phyloP scores from a whole-genome alignment of 2,329 filamentous ascomycete species.

The Xylaria sp. region DNA sequence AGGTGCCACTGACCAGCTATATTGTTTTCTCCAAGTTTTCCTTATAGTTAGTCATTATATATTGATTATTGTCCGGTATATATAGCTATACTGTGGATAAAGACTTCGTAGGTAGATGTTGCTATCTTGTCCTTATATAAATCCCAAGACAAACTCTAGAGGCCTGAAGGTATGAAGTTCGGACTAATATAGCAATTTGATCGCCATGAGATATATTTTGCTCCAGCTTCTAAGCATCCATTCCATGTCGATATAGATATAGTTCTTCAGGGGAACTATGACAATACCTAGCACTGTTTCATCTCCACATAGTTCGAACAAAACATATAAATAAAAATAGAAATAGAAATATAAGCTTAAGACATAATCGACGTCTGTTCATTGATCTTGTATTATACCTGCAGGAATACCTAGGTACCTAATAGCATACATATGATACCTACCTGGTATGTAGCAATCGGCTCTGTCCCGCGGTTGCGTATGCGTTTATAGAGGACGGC shows the following conservation, averaged over 20 bases:
- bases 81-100: too few species aligned
- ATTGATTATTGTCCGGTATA: too few species aligned
- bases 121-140: background rate
- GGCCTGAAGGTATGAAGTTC: background rate
- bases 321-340: background rate
- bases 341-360: background rate
- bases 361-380: too few species aligned
- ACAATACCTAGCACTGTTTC: too few species aligned
- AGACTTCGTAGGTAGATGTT: background rate
- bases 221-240: too few species aligned
- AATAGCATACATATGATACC: too few species aligned
- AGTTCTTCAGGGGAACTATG: background rate
- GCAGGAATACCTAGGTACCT: background rate
- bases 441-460: slow-evolving; percentile 4
- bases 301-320: background rate
- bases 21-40: too few species aligned
- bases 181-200: too few species aligned
- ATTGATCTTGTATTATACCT: background rate
- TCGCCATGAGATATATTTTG: too few species aligned
- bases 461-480: too few species aligned
- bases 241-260: background rate
- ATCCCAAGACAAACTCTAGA: background rate
- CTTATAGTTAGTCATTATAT: too few species aligned
- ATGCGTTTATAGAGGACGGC: background rate
- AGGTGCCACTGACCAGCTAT: too few species aligned